These are phyloP conservation scores for Colletotrichum sp. DNA, from an alignment of 2,329 filamentous ascomycete species.

Conservation along the genomic window DNA sequence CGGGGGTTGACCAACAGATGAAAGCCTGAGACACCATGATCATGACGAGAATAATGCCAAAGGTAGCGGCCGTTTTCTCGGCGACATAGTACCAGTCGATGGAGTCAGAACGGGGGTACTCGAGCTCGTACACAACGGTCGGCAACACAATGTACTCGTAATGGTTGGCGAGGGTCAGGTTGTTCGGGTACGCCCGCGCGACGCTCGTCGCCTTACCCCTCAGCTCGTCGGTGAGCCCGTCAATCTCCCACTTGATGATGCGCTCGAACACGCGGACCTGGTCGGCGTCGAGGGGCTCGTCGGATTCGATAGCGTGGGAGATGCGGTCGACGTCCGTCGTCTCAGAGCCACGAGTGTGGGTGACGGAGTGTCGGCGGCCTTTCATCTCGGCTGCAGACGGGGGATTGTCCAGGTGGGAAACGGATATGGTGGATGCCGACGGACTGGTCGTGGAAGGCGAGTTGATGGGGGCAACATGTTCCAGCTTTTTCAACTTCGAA, in stretches of 20 bases:
- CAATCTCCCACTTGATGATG: constrained; percentile 72
- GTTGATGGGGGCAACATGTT: constrained; percentile 52
- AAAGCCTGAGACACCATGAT: constrained; percentile 77
- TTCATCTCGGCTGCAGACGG: constrained; percentile 39
- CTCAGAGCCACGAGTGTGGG: constrained; percentile 38
- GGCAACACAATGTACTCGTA: constrained; percentile 77
- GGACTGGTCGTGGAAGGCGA: constrained; percentile 48
- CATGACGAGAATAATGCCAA: constrained; percentile 80
- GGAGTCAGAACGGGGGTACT: constrained; percentile 71
- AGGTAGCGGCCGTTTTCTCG: constrained; percentile 73
- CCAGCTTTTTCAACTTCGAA: constrained; percentile 60
- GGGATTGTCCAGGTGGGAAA: constrained; percentile 45
- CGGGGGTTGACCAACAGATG: constrained; percentile 54
- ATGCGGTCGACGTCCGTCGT: constrained; percentile 63
- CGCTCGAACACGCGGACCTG: constrained; percentile 68
- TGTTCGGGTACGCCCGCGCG: constrained; percentile 67
- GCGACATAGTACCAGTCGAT: constrained; percentile 78
- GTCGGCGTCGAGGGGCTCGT: constrained; percentile 61
- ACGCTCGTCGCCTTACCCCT: constrained; percentile 61
- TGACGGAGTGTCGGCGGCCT: constrained; percentile 46
- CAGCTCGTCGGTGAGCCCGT: constrained; percentile 67
- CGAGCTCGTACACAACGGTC: constrained; percentile 79
- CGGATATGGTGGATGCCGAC: constrained; percentile 44
- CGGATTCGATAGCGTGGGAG: constrained; percentile 65
- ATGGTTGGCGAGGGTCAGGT: constrained; percentile 69